Evolutionary conservation across 495 filamentous ascomycete species (phyloP).

Genomic region (Xylaria intraflava): DNA sequence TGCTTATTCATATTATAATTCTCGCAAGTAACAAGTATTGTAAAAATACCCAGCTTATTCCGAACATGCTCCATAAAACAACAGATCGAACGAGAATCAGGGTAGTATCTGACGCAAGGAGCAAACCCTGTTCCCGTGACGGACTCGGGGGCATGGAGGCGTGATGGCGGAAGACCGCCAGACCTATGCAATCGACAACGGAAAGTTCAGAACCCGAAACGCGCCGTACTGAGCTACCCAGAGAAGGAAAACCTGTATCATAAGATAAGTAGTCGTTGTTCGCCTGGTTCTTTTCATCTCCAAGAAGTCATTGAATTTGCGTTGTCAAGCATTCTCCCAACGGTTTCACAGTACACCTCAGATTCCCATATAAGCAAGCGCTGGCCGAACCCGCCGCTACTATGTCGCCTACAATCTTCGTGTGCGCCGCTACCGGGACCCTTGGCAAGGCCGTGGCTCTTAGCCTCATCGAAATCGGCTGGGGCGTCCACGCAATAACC

Average conservation of each 20-base stretch:
- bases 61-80: constrained; percentile 32
- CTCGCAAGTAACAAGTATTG: no score
- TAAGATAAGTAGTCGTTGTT: no score
- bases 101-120: background rate
- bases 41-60: no score
- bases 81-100: constrained; percentile 32
- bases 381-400: background rate
- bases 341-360: no score
- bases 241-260: no score
- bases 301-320: no score
- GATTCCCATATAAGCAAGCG: background rate
- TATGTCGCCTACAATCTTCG: constrained; percentile 29
- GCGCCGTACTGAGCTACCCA: no score
- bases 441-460: constrained; percentile 41
- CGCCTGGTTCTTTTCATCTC: no score
- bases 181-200: background rate
- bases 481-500: constrained; percentile 36
- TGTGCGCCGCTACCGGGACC: constrained; percentile 44
- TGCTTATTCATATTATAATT: no score
- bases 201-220: background rate
- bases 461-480: constrained; percentile 31
- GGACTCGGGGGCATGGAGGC: background rate
- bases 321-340: no score
- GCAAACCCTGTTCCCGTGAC: background rate
- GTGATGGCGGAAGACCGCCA: background rate